These are phyloP conservation scores for Penstemon newberryi DNA, from an alignment of 257 asterid species.

Conservation along the genomic window DNA sequence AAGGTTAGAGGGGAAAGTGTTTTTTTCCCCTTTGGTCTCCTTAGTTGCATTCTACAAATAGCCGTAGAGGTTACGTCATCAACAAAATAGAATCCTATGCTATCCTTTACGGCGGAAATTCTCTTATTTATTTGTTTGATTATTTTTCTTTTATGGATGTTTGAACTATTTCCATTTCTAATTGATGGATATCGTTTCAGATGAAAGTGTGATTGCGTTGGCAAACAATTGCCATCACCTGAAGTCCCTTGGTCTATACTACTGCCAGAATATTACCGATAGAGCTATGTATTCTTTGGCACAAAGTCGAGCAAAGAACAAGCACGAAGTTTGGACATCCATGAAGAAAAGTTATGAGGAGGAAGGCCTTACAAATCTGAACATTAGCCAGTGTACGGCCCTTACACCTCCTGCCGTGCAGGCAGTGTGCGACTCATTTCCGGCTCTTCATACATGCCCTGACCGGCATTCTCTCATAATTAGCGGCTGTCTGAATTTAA, in stretches of 20 bases:
- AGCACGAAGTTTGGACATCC: conserved; percentile 60
- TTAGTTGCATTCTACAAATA: too few species aligned
- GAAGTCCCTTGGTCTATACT: conserved; percentile 82
- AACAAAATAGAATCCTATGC: too few species aligned
- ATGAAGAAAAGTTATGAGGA: conserved; percentile 57
- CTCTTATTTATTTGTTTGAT: too few species aligned
- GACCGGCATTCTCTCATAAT: conserved; percentile 88
- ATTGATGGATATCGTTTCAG: conserved; percentile 33
- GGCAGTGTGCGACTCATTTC: conserved; percentile 92
- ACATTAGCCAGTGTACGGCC: conserved; percentile 98
- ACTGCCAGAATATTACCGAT: conserved; percentile 87
- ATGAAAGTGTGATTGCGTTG: conserved; percentile 78
- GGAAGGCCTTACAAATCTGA: conserved; percentile 86
- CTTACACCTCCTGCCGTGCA: conserved; percentile 97
- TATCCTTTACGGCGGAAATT: too few species aligned
- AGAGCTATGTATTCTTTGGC: conserved; percentile 89
- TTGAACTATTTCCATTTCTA: too few species aligned
- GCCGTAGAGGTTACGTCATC: too few species aligned
- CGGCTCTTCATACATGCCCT: conserved; percentile 88
- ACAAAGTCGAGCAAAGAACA: conserved; percentile 61
- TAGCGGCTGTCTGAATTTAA: conserved; percentile 85
- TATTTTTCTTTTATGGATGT: too few species aligned
- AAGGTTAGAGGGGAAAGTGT: too few species aligned
- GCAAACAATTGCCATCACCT: conserved; percentile 81
- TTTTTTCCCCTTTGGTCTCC: too few species aligned